Evolutionary conservation across 495 filamentous ascomycete species (phyloP), one percentile per base, ranked within the genome.

Genomic region (Diplogelasinospora grovesii): DNA sequence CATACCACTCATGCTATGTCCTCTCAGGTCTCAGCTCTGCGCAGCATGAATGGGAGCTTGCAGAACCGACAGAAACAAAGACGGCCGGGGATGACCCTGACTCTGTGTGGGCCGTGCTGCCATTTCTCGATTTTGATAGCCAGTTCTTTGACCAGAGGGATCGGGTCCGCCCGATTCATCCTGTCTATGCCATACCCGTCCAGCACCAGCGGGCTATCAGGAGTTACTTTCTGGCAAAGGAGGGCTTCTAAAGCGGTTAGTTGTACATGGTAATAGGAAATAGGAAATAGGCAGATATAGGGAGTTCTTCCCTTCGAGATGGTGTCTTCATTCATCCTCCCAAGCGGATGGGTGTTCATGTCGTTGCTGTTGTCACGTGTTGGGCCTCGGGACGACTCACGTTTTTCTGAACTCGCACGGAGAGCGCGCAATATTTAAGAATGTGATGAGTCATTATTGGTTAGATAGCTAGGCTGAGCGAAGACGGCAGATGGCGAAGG

Each of bases 1-100:
- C 81, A 39, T 98, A 98, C 59, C 92, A 98, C 65, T 81, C 85
- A 21, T 87, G 81, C 65, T 98, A 98, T 63, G 80, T 86, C 31
- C 76, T 98, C 22, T 79, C 83, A 15, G 92, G 93, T 7, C 71
- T 97, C 24, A 89, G 86, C 54, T 79, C 78, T 23, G 78, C 81
- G 5, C 88, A 96, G 59, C 71, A 95, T 55, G 60, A 76, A 49
- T 89, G 84, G 61, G 75, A 72, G 46, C 83, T 83, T 53, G 64
- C 65, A n/a, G n/a, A n/a, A n/a, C n/a, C n/a, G n/a, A n/a, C n/a
- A n/a, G n/a, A n/a, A n/a, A 26, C 22, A 20, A 21, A 20, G 6
- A 8, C 18, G 16, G 15, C 18, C 19, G 30, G 15, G 2, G 21
- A 7, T 39, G 60, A 30, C 13, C 41, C 37, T 25, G 60, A 39